Evolutionary conservation across 768 basidiomycete species (phyloP).

Genomic region (Mycena alexandri): DNA sequence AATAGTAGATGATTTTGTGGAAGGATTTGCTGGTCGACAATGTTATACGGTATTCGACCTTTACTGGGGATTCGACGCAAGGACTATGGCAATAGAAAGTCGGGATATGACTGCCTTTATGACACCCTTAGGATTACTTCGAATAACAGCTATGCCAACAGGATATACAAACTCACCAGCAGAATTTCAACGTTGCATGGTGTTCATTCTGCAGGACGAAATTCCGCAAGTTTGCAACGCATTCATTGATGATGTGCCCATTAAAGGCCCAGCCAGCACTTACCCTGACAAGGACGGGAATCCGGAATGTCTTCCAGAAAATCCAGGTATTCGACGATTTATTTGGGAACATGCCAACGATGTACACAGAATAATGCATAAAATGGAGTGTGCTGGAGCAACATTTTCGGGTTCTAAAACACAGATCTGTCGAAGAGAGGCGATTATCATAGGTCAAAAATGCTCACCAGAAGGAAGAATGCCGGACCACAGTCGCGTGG

Average conservation of each 20-base stretch:
- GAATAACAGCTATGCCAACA: constrained; percentile 38
- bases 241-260: constrained; percentile 48
- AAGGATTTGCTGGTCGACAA: constrained; percentile 34
- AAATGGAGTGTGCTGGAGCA: constrained; percentile 43
- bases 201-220: constrained; percentile 46
- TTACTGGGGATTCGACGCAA: constrained; percentile 37
- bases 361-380: constrained; percentile 46
- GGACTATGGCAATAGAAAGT: constrained; percentile 19
- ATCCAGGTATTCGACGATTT: constrained; percentile 44
- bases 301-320: constrained; percentile 34
- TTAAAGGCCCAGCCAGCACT: constrained; percentile 43
- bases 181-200: constrained; percentile 41
- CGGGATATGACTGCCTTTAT: constrained; percentile 38
- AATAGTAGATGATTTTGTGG: constrained; percentile 37
- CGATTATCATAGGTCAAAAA: constrained; percentile 43
- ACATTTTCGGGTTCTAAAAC: constrained; percentile 52
- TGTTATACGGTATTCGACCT: constrained; percentile 35
- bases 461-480: constrained; percentile 45
- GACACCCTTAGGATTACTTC: constrained; percentile 15
- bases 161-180: constrained; percentile 40
- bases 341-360: constrained; percentile 51
- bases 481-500: constrained; percentile 39
- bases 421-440: constrained; percentile 38
- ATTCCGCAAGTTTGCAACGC: constrained; percentile 44
- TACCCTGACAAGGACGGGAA: constrained; percentile 41